phyloP scores from a whole-genome alignment of 2,329 filamentous ascomycete species.

The Pseudocercospora crystallina region DNA sequence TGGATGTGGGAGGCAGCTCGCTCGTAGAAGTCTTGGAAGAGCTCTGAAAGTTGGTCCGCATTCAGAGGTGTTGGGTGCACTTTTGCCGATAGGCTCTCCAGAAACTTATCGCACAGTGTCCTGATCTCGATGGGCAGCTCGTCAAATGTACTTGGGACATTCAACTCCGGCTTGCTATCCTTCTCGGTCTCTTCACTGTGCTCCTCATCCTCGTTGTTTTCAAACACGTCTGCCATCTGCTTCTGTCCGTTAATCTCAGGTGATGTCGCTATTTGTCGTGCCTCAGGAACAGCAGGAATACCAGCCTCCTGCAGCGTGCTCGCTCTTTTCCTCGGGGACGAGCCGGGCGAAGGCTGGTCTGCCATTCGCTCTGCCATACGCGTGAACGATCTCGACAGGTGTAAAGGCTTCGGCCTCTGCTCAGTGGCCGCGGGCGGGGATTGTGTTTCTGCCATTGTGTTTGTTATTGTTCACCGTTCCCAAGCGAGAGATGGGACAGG shows the following conservation, averaged over 20 bases:
- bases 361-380: slow-evolving; percentile 46
- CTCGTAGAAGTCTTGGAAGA: slow-evolving; percentile 93
- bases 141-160: slow-evolving; percentile 68
- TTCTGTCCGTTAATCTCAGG: slow-evolving; percentile 34
- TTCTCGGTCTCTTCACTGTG: slow-evolving; percentile 31
- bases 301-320: slow-evolving; percentile 47
- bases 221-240: slow-evolving; percentile 45
- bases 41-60: slow-evolving; percentile 76
- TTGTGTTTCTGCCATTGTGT: slow-evolving; percentile 15
- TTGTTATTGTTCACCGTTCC: no score
- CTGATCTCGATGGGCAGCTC: slow-evolving; percentile 92
- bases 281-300: slow-evolving; percentile 45
- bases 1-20: slow-evolving; percentile 77
- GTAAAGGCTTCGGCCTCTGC: slow-evolving; percentile 36
- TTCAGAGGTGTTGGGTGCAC: slow-evolving; percentile 80
- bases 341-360: slow-evolving; percentile 36
- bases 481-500: no score
- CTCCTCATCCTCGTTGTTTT: slow-evolving; percentile 38
- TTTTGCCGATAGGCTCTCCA: slow-evolving; percentile 84
- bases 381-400: slow-evolving; percentile 50
- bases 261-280: slow-evolving; percentile 39
- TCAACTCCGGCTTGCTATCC: slow-evolving; percentile 31
- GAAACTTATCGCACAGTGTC: slow-evolving; percentile 86
- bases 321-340: slow-evolving; percentile 43
- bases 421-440: slow-evolving; percentile 13